A percentile compares a stretch with the other conserved stretches of the same genome.
phyloP scores from a whole-genome alignment of 176 grass and related monocot species.

The Carex littledalei region DNA sequence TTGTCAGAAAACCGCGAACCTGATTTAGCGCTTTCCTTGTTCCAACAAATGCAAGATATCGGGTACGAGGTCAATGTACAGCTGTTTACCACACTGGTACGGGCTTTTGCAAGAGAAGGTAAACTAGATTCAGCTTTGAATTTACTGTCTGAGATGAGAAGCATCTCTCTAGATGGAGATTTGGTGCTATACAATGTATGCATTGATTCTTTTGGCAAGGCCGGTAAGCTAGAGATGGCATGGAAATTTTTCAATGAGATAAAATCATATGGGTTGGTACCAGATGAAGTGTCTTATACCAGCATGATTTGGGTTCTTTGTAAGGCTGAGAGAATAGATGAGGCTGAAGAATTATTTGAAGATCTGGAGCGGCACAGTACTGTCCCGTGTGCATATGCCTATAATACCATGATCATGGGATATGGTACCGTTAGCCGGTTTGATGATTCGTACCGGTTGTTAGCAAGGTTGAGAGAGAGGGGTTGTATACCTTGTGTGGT shows the following conservation, averaged over 20 bases:
- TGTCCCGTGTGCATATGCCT: constrained; percentile 70
- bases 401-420: constrained; percentile 94
- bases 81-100: constrained; percentile 70
- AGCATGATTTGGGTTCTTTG: constrained; percentile 95
- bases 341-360: constrained; percentile 70
- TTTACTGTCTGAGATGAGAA: constrained; percentile 71
- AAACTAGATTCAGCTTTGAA: constrained; percentile 39
- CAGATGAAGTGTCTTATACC: constrained; percentile 77
- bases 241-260: constrained; percentile 97
- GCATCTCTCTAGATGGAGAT: constrained; percentile 68
- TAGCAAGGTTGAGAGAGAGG: constrained; percentile 75
- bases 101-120: constrained; percentile 54
- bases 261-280: constrained; percentile 57
- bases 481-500: constrained; percentile 87
- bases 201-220: constrained; percentile 87
- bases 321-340: constrained; percentile 50
- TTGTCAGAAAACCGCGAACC: constrained; percentile 49
- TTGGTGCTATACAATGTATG: constrained; percentile 83
- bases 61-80: constrained; percentile 80
- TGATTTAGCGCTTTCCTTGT: constrained; percentile 56
- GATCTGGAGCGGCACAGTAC: constrained; percentile 51
- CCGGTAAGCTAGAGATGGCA: constrained; percentile 76
- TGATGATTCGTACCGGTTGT: constrained; percentile 56
- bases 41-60: constrained; percentile 84
- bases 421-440: constrained; percentile 68